Percentiles rank a stretch among this genome's conserved stretches.
Evolutionary conservation across 1,139 yeast species (phyloP).

Genomic region (Pichia sp.): DNA sequence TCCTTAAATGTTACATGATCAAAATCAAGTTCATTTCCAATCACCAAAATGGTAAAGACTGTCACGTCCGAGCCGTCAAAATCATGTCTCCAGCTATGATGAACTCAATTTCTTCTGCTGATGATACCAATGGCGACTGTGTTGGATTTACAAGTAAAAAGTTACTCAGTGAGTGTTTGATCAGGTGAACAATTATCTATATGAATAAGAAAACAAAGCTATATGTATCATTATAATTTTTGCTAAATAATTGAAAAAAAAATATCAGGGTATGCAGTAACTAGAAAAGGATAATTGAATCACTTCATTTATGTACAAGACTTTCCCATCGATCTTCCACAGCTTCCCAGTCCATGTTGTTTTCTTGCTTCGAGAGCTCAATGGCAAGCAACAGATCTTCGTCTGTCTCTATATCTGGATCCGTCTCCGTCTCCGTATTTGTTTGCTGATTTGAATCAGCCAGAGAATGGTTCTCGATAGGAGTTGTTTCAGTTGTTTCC

Average conservation of each 20-base stretch:
- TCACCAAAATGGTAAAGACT: constrained; percentile 95
- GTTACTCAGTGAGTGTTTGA: constrained; percentile 30
- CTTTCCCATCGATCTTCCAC: constrained; percentile 17
- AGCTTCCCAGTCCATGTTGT: constrained; percentile 6
- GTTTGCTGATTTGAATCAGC: not conserved
- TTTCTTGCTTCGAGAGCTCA: constrained; percentile 23
- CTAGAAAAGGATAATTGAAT: not conserved
- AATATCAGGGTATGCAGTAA: not conserved
- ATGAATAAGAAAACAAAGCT: not conserved
- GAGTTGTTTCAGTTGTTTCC: not conserved
- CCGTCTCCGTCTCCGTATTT: constrained; percentile 3
- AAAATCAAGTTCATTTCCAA: constrained; percentile 70
- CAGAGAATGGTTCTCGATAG: not conserved
- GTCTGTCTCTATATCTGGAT: constrained; percentile 14
- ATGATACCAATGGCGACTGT: constrained; percentile 14
- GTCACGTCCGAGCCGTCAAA: constrained; percentile 76
- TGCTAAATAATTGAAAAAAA: constrained; percentile 2
- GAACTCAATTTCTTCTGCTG: not conserved
- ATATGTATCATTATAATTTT: not conserved
- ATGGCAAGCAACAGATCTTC: constrained; percentile 24
- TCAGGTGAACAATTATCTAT: constrained; percentile 9
- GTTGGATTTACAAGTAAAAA: constrained; percentile 32
- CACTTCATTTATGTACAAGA: not conserved
- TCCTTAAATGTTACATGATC: constrained; percentile 68
- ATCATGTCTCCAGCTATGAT: constrained; percentile 33